These are phyloP conservation scores for Petunia hybrid DNA, from an alignment of 305 asterid genomes.

Conservation along the genomic window DNA sequence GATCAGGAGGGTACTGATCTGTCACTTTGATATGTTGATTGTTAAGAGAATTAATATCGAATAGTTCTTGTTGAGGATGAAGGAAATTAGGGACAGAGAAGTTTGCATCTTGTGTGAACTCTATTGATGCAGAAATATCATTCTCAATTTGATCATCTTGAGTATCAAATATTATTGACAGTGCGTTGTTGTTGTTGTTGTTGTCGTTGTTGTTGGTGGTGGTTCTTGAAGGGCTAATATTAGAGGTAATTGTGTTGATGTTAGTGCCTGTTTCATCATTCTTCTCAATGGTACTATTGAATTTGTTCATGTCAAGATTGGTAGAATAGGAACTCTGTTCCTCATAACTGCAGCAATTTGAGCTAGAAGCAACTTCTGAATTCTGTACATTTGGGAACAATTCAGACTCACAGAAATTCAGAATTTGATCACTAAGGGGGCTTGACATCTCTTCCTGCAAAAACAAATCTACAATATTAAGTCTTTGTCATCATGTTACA, in stretches of 20 bases:
- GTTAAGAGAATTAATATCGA: conserved; percentile 47
- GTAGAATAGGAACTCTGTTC: conserved; percentile 67
- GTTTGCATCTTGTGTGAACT: conserved; percentile 57
- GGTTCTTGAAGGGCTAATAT: conserved; percentile 38
- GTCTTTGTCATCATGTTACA: neutral
- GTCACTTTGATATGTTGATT: conserved; percentile 38
- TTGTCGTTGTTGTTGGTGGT: neutral
- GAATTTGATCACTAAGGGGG: conserved; percentile 62
- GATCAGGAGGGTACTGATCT: conserved; percentile 43
- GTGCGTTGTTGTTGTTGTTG: conserved; percentile 33
- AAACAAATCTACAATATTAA: neutral
- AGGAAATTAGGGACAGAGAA: conserved; percentile 50
- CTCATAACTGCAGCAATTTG: conserved; percentile 70
- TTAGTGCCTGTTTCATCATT: conserved; percentile 32
- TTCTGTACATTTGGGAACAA: conserved; percentile 66
- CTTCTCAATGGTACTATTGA: conserved; percentile 26
- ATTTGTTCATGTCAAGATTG: conserved; percentile 54
- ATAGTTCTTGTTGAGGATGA: conserved; percentile 50
- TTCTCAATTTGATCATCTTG: conserved; percentile 54
- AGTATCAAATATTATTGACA: conserved; percentile 59
- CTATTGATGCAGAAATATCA: conserved; percentile 75
- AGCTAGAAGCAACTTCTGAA: conserved; percentile 73
- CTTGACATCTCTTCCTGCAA: conserved; percentile 71
- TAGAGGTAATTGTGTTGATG: conserved; percentile 32
- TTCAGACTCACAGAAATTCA: conserved; percentile 70